Evolutionary conservation across 495 filamentous ascomycete genomes (phyloP).

Genomic region (Xylaria castorea): DNA sequence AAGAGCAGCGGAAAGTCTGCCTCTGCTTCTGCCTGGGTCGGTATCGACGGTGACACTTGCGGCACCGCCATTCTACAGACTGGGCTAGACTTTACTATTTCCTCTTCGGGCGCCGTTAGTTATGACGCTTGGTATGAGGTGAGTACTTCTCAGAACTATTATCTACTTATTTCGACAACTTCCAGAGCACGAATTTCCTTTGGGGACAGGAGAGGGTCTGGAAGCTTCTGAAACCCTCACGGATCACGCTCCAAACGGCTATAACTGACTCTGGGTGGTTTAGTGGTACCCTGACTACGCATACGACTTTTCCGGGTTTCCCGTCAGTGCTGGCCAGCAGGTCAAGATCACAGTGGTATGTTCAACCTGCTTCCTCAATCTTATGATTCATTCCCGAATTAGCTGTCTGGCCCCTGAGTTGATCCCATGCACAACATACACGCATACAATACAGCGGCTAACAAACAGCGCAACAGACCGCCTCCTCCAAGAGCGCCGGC

Average conservation of each 20-base stretch:
- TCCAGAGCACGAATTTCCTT: too few relatives aligned
- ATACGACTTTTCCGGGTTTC: constrained; percentile 60
- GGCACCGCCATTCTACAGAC: constrained; percentile 65
- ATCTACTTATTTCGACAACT: too few relatives aligned
- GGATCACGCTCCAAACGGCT: too few relatives aligned
- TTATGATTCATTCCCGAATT: constrained; percentile 30
- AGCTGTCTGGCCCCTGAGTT: not conserved
- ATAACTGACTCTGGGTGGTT: too few relatives aligned
- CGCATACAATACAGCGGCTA: not conserved
- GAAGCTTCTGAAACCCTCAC: too few relatives aligned
- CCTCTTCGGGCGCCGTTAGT: constrained; percentile 32
- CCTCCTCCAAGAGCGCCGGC: constrained; percentile 49
- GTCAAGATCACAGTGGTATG: constrained; percentile 52
- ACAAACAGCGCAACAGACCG: constrained; percentile 4
- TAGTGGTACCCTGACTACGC: constrained; percentile 63
- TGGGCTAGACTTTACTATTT: constrained; percentile 63
- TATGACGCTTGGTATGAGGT: constrained; percentile 69
- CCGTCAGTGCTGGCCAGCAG: constrained; percentile 58
- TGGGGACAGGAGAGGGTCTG: too few relatives aligned
- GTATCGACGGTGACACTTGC: constrained; percentile 67
- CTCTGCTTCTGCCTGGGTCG: constrained; percentile 66
- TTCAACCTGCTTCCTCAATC: constrained; percentile 30
- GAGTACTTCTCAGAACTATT: too few relatives aligned
- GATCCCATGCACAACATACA: too few relatives aligned
- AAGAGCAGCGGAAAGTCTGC: constrained; percentile 45